Conservation (phyloP, 305 asterid genomes). For the Plantago coronopus region DNA sequence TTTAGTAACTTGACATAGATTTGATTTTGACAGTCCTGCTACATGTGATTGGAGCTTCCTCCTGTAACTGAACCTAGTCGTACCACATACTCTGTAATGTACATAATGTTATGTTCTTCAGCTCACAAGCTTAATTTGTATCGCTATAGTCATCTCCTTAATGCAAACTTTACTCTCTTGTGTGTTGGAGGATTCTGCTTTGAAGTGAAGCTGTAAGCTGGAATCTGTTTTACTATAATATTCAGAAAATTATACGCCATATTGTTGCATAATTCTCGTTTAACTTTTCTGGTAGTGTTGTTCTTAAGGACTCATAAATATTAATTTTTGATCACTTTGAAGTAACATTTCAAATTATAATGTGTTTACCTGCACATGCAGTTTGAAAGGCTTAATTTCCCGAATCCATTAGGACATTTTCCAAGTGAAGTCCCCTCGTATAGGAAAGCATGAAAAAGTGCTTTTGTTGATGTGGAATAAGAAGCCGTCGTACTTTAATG, state of each 20-base stretch:
- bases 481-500: too few species aligned
- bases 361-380: too few species aligned
- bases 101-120: neutral
- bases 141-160: neutral
- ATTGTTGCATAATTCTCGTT: too few species aligned
- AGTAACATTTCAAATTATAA: neutral
- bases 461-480: too few species aligned
- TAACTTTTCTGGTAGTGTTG: neutral
- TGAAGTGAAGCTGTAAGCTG: neutral
- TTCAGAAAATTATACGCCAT: too few species aligned
- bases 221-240: too few species aligned
- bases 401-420: too few species aligned
- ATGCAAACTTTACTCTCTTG: neutral
- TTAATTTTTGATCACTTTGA: slow-evolving; percentile 1
- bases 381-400: too few species aligned
- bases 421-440: too few species aligned
- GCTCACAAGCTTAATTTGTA: neutral
- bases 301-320: neutral
- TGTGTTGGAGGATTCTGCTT: neutral
- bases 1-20: neutral
- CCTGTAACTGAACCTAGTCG: neutral
- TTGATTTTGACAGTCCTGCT: neutral
- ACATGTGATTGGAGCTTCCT: neutral
- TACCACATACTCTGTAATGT: neutral
- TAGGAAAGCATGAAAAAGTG: too few species aligned